Evolutionary conservation across 257 asterid species (phyloP), one percentile per base, ranked within the genome.

Genomic region (Fraxinus americana): DNA sequence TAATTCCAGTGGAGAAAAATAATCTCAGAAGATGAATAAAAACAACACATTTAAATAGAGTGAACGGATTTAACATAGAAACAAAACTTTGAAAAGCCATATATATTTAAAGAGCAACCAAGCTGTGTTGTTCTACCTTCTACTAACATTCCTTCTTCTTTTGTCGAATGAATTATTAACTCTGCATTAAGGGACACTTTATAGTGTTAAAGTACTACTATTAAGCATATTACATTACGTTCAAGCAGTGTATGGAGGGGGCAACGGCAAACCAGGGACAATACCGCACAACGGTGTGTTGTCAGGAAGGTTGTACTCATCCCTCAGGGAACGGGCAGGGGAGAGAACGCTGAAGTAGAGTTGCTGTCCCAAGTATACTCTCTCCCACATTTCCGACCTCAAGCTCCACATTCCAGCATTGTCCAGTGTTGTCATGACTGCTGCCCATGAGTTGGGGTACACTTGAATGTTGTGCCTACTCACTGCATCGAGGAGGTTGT

Each of bases 391-490:
- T 0, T 83, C 90, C 0, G 94, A 89, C 80, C 94, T 82, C 68
- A 89, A 70, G 74, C 80, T 89, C 94, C 94, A 89, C 88, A 89
- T 81, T 23, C 93, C 93, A 1, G 93, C 91, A 34, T 89, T 89
- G 76, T 89, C 93, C 8, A 87, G 71, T 0, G 93, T 84, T 1
- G 90, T 86, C 91, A 87, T 73, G 10, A 89, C 34, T 2, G 91
- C 90, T 2, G 93, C 90, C 93, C 93, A 89, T 0, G 90, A 87
- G 0, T 82, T 77, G 0, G 93, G 93, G 75, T 89, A 89, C 1
- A 89, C 93, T 5, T 89, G 93, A 39, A 88, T 71, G 71, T 57
- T 88, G 77, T 86, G 83, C 79, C 88, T 85, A 81, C 89, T 86
- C 6, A 88, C 73, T 2, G 90, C 92, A 7, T 88, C 92, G 13